Evolutionary conservation across 331 rosid genomes (phyloP), one percentile per base, ranked within the genome.

Genomic region (Prunus yedoensis): DNA sequence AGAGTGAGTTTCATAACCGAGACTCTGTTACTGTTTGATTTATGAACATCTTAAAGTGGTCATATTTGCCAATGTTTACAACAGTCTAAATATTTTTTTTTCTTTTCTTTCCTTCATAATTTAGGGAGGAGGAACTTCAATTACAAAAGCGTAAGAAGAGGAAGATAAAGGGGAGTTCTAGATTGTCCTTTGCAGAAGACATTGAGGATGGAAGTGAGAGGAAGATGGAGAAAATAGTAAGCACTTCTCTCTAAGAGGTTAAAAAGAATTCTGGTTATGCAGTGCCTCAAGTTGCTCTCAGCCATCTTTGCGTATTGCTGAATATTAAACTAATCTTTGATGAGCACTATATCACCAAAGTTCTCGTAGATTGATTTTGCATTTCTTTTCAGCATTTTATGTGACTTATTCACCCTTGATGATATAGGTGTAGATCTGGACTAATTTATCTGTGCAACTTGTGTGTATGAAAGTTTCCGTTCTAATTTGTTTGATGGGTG

Each of bases 61-160:
- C 20, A 3, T 2, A 15, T 41, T 38, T 65, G 27, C 12, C 25
- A 4, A 3, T 43, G 17, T 11, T 28, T 46, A n/a, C 30, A 14
- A 60, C 64, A 3, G 30, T 46, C 58, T 25, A 23, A 8, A 16
- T 30, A n/a, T 23, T 53, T 35, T 35, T n/a, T 46, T 58, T 30
- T 10, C 20, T 13, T 64, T 13, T 62, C 7, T 68, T 45, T 62
- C 70, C 32, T 23, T 71, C 61, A 21, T 51, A 9, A 62, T 64
- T 66, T 52, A 93, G 98, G 89, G 99, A 95, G 86, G 97, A 90
- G 83, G 94, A 85, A 73, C 81, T 95, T 77, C 99, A 95, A 59
- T 77, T 90, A 52, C 85, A 90, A 71, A 95, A 95, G 79, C 92
- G 99, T 2, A 90, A 88, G 70, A 93, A 92, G 86, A 92, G 99